Conservation (phyloP, 2,329 filamentous ascomycete species). For the Diplodia corticola region DNA sequence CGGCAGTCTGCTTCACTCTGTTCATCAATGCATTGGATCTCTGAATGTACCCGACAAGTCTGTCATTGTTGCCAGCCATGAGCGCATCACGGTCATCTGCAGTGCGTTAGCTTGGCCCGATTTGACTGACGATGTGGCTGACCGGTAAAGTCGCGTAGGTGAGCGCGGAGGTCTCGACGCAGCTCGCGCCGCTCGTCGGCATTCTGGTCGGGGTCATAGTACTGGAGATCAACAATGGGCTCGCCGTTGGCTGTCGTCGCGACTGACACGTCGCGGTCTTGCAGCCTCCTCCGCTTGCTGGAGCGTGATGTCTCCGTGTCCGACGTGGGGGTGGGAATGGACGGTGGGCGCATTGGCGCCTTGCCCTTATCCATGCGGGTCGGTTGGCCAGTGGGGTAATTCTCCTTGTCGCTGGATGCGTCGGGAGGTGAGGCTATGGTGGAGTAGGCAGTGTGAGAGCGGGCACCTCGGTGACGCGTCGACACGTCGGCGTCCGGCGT, state of each 20-base stretch:
- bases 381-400: slow-evolving; percentile 32
- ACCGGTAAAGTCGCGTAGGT: slow-evolving; percentile 64
- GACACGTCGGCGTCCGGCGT: slow-evolving; percentile 29
- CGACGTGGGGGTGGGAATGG: slow-evolving; percentile 42
- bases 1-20: slow-evolving; percentile 80
- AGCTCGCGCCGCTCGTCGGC: slow-evolving; percentile 70
- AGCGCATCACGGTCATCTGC: slow-evolving; percentile 71
- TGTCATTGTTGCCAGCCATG: slow-evolving; percentile 63
- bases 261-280: slow-evolving; percentile 31
- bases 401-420: slow-evolving; percentile 49
- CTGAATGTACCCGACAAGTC: slow-evolving; percentile 65
- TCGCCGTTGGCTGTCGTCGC: slow-evolving; percentile 10
- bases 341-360: slow-evolving; percentile 28
- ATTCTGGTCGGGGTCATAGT: slow-evolving; percentile 82
- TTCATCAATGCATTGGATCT: slow-evolving; percentile 66
- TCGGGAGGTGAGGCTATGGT: slow-evolving; percentile 23
- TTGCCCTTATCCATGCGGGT: slow-evolving; percentile 46
- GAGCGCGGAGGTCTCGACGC: slow-evolving; percentile 67
- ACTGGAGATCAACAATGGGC: slow-evolving; percentile 32
- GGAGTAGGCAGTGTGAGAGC: slow-evolving; percentile 1
- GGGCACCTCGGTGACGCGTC: background rate
- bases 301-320: slow-evolving; percentile 33
- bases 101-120: slow-evolving; percentile 32
- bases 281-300: slow-evolving; percentile 50
- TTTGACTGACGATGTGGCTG: slow-evolving; percentile 24